These are phyloP conservation scores for Teunomyces gatunensis DNA, from an alignment of 805 yeast species.

Conservation along the genomic window DNA sequence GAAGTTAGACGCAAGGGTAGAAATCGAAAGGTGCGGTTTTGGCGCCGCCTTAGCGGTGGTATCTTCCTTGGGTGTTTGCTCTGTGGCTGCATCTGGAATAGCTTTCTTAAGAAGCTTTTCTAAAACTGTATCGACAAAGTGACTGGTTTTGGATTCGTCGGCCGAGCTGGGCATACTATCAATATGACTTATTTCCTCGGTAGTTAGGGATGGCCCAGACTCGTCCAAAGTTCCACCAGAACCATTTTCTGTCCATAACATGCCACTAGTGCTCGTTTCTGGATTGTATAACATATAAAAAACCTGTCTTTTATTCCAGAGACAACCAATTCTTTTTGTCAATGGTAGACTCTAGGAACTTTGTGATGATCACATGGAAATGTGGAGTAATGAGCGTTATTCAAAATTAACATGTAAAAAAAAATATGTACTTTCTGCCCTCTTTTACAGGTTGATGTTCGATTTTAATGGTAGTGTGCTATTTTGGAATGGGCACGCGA, in stretches of 20 bases:
- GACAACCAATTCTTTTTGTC: no score
- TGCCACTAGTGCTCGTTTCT: neutral
- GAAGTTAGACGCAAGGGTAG: conserved; percentile 55
- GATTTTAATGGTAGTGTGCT: neutral
- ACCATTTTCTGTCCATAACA: neutral
- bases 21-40: conserved; percentile 56
- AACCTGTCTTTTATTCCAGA: no score
- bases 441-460: neutral
- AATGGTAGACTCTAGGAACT: no score
- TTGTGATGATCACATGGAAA: conserved; percentile 4
- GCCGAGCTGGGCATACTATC: neutral
- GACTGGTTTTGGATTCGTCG: conserved; percentile 18
- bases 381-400: conserved; percentile 2
- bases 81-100: conserved; percentile 42
- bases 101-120: conserved; percentile 52
- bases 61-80: conserved; percentile 20
- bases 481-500: neutral
- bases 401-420: neutral
- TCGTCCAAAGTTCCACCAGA: neutral
- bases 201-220: neutral
- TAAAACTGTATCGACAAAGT: conserved; percentile 58
- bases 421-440: neutral
- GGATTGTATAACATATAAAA: no score
- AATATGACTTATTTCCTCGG: neutral
- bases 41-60: conserved; percentile 25